These are phyloP conservation scores for Piloderma croceum DNA, from an alignment of 768 basidiomycete species.

Conservation along the genomic window DNA sequence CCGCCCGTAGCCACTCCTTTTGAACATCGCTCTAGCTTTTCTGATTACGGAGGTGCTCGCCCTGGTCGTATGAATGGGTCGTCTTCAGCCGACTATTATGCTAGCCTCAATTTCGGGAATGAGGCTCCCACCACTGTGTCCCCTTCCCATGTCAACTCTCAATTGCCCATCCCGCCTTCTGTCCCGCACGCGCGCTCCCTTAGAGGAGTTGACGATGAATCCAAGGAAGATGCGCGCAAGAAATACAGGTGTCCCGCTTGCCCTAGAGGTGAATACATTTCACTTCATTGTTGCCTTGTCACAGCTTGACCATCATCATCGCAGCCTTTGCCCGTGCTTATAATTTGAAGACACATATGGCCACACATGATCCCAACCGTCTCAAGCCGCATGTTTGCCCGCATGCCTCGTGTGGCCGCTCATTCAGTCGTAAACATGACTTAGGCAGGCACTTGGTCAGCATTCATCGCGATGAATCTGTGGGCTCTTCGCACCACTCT, in stretches of 20 bases:
- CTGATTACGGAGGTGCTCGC: constrained; percentile 59
- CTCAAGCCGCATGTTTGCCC: constrained; percentile 87
- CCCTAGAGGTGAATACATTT: constrained; percentile 51
- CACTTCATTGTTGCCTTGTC: constrained; percentile 2
- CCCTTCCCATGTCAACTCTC: constrained; percentile 49
- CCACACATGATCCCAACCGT: constrained; percentile 90
- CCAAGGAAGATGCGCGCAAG: constrained; percentile 62
- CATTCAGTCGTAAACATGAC: constrained; percentile 93
- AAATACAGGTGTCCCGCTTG: constrained; percentile 75
- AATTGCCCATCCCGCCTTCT: constrained; percentile 42
- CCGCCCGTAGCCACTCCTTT: constrained; percentile 38
- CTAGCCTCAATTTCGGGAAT: constrained; percentile 28
- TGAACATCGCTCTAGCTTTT: constrained; percentile 48
- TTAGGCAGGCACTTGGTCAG: constrained; percentile 83
- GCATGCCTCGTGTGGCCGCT: constrained; percentile 78
- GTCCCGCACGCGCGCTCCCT: constrained; percentile 34
- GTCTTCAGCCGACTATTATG: constrained; percentile 45
- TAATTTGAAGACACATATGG: constrained; percentile 93
- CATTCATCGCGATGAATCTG: constrained; percentile 70
- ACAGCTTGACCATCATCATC: constrained; percentile 10
- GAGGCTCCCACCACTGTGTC: constrained; percentile 45
- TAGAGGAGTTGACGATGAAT: constrained; percentile 36
- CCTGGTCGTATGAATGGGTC: constrained; percentile 43
- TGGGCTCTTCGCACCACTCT: constrained; percentile 38
- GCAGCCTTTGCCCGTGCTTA: constrained; percentile 88